Percentiles rank a stretch among this genome's conserved stretches.
Conservation (phyloP, 1,284 basidiomycete genomes). For the Malassezia sympodialis region DNA sequence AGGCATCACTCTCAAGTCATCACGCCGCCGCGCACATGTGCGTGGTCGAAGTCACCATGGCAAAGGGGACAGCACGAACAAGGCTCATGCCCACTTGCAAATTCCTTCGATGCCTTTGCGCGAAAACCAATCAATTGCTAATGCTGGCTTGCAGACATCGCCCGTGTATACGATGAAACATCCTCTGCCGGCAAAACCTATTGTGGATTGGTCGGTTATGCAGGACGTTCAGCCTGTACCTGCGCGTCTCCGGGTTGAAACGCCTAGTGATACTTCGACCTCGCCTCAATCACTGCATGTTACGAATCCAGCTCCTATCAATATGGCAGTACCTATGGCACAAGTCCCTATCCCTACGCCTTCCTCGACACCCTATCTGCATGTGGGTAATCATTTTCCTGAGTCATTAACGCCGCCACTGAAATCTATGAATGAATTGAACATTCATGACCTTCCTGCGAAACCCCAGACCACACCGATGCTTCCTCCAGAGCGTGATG, state of each 20-base stretch:
- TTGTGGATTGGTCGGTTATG: conserved; percentile 2
- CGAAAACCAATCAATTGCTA: conserved; percentile 5
- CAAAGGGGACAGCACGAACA: background rate
- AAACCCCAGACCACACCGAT: conserved; percentile 8
- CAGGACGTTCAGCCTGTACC: conserved; percentile 5
- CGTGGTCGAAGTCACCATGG: background rate
- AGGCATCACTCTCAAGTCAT: background rate
- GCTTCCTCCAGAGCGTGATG: conserved; percentile 33
- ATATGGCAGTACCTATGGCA: background rate
- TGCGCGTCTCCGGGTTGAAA: conserved; percentile 1
- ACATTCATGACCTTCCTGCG: conserved; percentile 19
- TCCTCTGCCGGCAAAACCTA: conserved; percentile 10
- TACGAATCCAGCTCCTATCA: background rate
- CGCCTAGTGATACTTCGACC: conserved; percentile 8
- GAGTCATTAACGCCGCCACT: conserved; percentile 16
- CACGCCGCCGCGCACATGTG: conserved; percentile 9
- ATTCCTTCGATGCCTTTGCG: conserved; percentile 10
- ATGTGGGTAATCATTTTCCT: conserved; percentile 4
- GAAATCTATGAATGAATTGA: background rate
- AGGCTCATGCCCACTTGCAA: background rate
- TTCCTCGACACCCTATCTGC: background rate
- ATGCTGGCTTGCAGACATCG: background rate
- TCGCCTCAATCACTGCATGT: background rate
- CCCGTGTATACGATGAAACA: conserved; percentile 6
- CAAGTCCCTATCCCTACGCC: background rate